phyloP scores from a whole-genome alignment of 805 yeast genomes.

The Wickerhamomyces chambardii region DNA sequence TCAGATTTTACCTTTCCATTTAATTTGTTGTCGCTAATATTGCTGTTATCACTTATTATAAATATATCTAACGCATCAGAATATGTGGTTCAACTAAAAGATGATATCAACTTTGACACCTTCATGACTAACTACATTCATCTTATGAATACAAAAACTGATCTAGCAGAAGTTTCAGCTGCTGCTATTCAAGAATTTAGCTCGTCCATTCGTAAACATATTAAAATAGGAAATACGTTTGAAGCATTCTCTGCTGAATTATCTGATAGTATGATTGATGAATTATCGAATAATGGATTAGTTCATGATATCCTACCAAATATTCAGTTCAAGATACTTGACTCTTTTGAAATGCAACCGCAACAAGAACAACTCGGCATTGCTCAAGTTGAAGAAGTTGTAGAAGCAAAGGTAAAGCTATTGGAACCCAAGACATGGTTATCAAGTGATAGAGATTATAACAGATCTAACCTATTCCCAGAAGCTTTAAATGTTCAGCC shows the following conservation, averaged over 20 bases:
- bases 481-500: constrained; percentile 17
- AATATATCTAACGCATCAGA: background rate
- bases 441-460: constrained; percentile 6
- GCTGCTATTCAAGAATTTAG: background rate
- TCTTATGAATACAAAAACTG: no score
- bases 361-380: no score
- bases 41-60: no score
- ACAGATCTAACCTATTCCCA: constrained; percentile 4
- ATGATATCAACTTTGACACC: background rate
- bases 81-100: background rate
- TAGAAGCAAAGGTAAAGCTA: no score
- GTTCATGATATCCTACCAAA: constrained; percentile 63
- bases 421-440: no score
- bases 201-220: background rate
- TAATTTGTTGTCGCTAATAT: no score
- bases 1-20: no score
- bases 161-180: background rate
- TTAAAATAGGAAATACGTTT: constrained; percentile 20
- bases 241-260: constrained; percentile 56
- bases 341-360: constrained; percentile 8
- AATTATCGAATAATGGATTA: constrained; percentile 43
- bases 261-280: constrained; percentile 29
- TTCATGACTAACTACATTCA: no score
- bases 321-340: constrained; percentile 44
- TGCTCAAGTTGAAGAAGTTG: no score